Base-by-base conservation (phyloP, 805 yeast species). In the Brettanomyces nanus region DNA sequence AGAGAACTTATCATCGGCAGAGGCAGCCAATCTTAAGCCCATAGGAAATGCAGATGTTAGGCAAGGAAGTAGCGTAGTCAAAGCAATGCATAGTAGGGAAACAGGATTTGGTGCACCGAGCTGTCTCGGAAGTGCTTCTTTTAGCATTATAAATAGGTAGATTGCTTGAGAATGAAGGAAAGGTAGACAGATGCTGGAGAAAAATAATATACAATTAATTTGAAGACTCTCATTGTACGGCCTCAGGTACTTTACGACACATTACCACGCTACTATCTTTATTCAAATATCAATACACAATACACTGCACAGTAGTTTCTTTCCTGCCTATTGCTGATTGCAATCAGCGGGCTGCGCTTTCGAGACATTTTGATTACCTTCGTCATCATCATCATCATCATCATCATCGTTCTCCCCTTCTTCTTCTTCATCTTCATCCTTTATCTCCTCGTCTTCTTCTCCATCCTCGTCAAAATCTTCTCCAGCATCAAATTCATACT, bases 281-380 rank as follows among this genome's bases (percentile, higher is more conserved):
- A n/a, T n/a, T n/a, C n/a, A n/a, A n/a, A 23, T 23, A 11, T 23
- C 7, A 9, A 23, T 7, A 23, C 11, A 23, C 10, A 11, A 11
- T 28, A 28, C 14, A 14, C 31, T 28, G 31, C n/a, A 28, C 17
- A 23, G 27, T 23, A 9, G 13, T 11, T 23, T 23, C 7, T 23
- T 11, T 11, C 9, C 13, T 11, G 15, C 22, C 20, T 62, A 78
- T 47, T 77, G 77, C 54, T 82, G 90, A 52, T 80, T 75, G 60
- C 92, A 83, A 59, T 82, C 90, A 28, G 85, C 83, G 20, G 87
- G 82, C 50, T 75, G 74, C 47, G 76, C 72, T 56, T 73, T 69
- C 28, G 66, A 22, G 14, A 26, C 67, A 33, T 56, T 62, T 31
- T 58, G 66, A 21, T 45, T 46, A 42, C 61, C 67, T 30, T 59